Base-by-base conservation (phyloP, 495 filamentous ascomycete genomes). In the Neurospora sp. region DNA sequence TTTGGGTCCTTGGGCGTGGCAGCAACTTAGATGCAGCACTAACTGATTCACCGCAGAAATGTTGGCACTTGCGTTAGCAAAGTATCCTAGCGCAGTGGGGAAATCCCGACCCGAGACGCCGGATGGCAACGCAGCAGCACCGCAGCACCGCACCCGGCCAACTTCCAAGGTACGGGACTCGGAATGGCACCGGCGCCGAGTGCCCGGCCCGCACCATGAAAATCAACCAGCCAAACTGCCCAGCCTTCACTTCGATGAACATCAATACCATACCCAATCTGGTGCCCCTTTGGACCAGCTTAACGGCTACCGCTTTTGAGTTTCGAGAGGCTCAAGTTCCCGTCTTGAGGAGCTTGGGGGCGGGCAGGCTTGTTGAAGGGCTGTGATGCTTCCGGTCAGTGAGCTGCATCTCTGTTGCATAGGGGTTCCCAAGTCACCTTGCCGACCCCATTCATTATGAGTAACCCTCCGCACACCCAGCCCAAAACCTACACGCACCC, bases 31-130 rank as follows among this genome's bases (percentile, higher is more conserved):
- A 27, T 53, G 46, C 0, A 53, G 1, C 20, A 1, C 14, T 61
- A 61, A 61, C 27, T 3, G 12, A 16, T 61, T 16, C 3, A 0
- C 5, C 0, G 1, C 27, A 35, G 1, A 18, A 1, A 27, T 7
- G 12, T 2, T 1, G 0, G 22, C 0, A 6, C 0, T 61, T 9
- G 0, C 1, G 53, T 61, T 35, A 61, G 6, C 6, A 18, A 3
- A 8, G 14, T 35, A 61, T 35, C 53, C 1, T 35, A 0, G 53
- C 12, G 0, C 53, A 9, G 5, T 61, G 48, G 20, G 5, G 48
- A 31, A 27, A 2, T 16, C 5, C 48, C 0, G 22, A 61, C 4
- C 20, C 48, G 48, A 59, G 22, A 27, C 48, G 12, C 48, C 46
- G 22, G 27, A 61, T 61, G 27, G 14, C 53, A 31, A 31, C 53